A percentile compares a stretch with the other conserved stretches of the same genome.
Conservation (phyloP, 2,329 filamentous ascomycete species). For the Emydomyces testavorans region DNA sequence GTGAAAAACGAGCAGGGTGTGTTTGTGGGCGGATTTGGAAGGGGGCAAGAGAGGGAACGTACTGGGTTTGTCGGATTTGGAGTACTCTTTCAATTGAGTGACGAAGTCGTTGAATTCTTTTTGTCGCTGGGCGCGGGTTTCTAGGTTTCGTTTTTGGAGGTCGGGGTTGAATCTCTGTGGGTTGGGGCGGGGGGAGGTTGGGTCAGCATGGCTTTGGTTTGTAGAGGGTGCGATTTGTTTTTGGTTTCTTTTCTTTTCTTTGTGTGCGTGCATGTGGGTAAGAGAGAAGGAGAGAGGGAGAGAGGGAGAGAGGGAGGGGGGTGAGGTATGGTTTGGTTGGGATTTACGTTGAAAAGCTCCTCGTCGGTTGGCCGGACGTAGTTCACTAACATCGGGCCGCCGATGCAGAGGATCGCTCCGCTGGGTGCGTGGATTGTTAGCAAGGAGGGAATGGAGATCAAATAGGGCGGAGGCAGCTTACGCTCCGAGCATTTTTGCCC, state of each 20-base stretch:
- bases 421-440: conserved; percentile 36
- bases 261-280: neutral
- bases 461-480: conserved; percentile 35
- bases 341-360: conserved; percentile 69
- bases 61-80: conserved; percentile 88
- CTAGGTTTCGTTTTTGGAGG: conserved; percentile 77
- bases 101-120: conserved; percentile 89
- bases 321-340: conserved; percentile 7
- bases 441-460: neutral
- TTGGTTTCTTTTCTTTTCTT: neutral
- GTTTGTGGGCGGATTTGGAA: too few relatives aligned
- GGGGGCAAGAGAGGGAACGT: conserved; percentile 25
- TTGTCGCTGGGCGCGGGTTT: conserved; percentile 60
- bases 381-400: conserved; percentile 72
- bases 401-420: conserved; percentile 59
- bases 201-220: neutral
- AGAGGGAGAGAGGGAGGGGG: neutral
- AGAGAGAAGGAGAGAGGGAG: neutral
- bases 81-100: conserved; percentile 68
- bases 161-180: conserved; percentile 76
- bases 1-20: too few relatives aligned
- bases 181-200: neutral
- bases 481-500: conserved; percentile 59
- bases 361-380: conserved; percentile 69
- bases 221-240: too few relatives aligned